Evolutionary conservation across 352 stramenopile genomes (phyloP), one percentile per base, ranked within the genome.

Genomic region (Pythium periplocum): DNA sequence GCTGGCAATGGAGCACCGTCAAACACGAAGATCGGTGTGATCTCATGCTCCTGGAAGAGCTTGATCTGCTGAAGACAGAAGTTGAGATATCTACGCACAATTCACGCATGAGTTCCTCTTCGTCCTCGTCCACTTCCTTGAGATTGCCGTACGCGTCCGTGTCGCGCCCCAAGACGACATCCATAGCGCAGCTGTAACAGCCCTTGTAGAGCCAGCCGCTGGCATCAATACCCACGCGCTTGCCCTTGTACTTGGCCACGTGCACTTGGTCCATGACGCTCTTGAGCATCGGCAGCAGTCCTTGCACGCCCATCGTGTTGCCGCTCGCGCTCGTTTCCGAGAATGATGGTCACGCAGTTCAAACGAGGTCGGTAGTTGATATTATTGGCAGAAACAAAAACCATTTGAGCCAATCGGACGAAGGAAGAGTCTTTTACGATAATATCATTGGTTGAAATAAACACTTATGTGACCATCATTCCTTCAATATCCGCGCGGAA

Each of bases 1-100:
- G 85, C 83, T 0, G 93, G 91, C 30, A 98, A 49, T 51, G 85
- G 62, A 7, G 78, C 92, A n/a, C 93, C 95, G 62, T 98, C 95
- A 36, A 98, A 98, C 7, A 98, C 91, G 8, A 98, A 73, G 30
- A 95, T 70, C 11, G 90, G 93, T 10, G 70, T 90, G 52, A 98
- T 76, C 6, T 83, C 62, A 55, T 96, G 71, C 10, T 83, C 54
- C 47, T 88, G 71, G 12, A 98, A 71, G 46, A 97, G 37, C 36
- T 96, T 85, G 45, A 98, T 77, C 49, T 90, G 84, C 52, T 89
- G 64, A 48, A 98, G 62, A 50, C 80, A 95, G 59, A 85, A 97
- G 49, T 89, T 78, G 12, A 98, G 68, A 53, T 96, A 94, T 35
- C 76, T 84, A 55, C 11, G 9, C 32, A 31, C 32, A 51, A 34